phyloP scores from a whole-genome alignment of 2,329 filamentous ascomycete species.

The Aspergillus cejpii region DNA sequence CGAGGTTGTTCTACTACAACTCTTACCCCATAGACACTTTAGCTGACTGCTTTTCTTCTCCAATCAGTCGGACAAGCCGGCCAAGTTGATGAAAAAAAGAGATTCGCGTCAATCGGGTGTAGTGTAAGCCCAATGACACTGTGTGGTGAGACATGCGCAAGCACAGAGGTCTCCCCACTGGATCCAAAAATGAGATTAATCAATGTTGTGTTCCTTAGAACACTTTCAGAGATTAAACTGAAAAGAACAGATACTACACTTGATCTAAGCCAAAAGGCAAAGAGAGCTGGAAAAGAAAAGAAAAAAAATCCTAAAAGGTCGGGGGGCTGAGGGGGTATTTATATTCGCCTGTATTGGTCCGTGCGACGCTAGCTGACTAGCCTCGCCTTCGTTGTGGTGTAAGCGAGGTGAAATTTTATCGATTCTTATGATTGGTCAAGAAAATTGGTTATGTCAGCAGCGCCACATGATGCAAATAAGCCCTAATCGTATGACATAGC shows the following conservation, averaged over 20 bases:
- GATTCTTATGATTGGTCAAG: background rate
- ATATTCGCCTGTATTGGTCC: constrained; percentile 19
- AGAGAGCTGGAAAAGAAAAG: constrained; percentile 46
- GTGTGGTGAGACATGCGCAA: constrained; percentile 61
- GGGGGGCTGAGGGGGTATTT: constrained; percentile 21
- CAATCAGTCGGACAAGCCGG: constrained; percentile 49
- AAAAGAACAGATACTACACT: constrained; percentile 96
- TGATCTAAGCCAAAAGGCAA: constrained; percentile 70
- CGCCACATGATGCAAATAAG: constrained; percentile 10
- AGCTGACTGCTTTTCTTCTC: no score
- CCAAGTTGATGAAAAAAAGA: constrained; percentile 54
- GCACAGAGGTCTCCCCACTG: constrained; percentile 57
- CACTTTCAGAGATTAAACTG: constrained; percentile 93
- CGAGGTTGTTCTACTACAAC: no score
- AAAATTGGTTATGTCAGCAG: background rate
- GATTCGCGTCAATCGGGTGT: constrained; percentile 62
- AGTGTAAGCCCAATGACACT: constrained; percentile 73
- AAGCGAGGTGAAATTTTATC: constrained; percentile 10
- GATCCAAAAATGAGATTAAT: constrained; percentile 76
- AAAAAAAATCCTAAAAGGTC: constrained; percentile 34
- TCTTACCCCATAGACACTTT: no score
- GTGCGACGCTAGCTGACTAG: constrained; percentile 21
- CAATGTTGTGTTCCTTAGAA: constrained; percentile 63
- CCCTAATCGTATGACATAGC: constrained; percentile 17
- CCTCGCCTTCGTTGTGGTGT: constrained; percentile 4